Conservation (phyloP, 2,329 filamentous ascomycete species). For the Monosporascus sp. region DNA sequence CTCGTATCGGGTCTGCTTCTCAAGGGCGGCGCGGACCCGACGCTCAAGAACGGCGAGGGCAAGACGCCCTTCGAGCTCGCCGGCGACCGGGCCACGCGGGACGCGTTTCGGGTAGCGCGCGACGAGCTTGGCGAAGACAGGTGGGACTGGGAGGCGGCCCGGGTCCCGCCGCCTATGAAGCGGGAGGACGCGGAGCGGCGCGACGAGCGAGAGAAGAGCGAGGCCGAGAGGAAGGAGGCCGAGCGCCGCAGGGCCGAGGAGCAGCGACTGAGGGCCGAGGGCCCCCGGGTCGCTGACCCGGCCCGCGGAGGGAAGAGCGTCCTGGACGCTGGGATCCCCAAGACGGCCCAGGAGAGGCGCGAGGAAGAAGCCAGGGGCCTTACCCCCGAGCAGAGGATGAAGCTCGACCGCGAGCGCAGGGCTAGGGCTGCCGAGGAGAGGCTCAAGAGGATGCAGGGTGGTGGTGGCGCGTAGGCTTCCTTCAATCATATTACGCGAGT, state of each 20-base stretch:
- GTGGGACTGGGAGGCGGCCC: conserved; percentile 75
- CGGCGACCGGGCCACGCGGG: conserved; percentile 77
- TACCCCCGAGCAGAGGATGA: conserved; percentile 80
- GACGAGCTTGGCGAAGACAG: conserved; percentile 69
- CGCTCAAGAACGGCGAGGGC: conserved; percentile 64
- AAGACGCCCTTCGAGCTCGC: conserved; percentile 82
- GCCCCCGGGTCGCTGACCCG: conserved; percentile 44
- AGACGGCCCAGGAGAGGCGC: conserved; percentile 73
- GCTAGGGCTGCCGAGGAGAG: conserved; percentile 90
- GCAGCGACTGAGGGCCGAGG: conserved; percentile 64
- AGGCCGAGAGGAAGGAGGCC: conserved; percentile 62
- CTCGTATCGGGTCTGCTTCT: conserved; percentile 72
- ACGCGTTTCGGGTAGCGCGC: conserved; percentile 86
- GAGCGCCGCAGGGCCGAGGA: conserved; percentile 69
- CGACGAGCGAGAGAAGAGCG: conserved; percentile 63
- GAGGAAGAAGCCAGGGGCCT: conserved; percentile 81
- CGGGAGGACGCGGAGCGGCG: conserved; percentile 67
- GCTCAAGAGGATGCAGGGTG: conserved; percentile 60
- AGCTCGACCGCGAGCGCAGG: conserved; percentile 80
- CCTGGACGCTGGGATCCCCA: conserved; percentile 54
- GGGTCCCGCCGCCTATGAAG: conserved; percentile 66
- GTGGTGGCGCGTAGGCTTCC: conserved; percentile 21
- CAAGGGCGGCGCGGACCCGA: conserved; percentile 72
- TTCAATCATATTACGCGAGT: too few species aligned
- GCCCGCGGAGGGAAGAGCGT: conserved; percentile 44